These are phyloP conservation scores for Malus hybrid DNA, from an alignment of 331 rosid genomes.

Conservation along the genomic window DNA sequence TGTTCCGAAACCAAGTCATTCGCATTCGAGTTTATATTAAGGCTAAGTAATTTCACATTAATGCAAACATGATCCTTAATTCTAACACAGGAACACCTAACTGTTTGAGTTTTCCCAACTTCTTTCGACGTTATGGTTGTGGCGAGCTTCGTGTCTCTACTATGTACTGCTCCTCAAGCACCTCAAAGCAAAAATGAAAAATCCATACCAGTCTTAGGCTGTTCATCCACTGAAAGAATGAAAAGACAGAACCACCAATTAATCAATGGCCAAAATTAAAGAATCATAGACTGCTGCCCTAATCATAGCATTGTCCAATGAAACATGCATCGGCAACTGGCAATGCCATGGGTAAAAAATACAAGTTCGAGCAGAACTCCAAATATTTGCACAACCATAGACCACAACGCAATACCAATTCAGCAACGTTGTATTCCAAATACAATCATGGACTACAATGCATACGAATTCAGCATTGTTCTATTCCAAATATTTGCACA, in stretches of 20 bases:
- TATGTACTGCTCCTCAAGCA: not conserved
- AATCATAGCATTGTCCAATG: too few species aligned
- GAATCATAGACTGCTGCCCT: not conserved
- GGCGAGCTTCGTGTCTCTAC: not conserved
- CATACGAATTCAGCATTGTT: too few species aligned
- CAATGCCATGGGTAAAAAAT: too few species aligned
- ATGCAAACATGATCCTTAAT: not conserved
- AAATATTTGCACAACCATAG: too few species aligned
- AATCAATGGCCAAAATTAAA: not conserved
- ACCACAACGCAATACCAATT: too few species aligned
- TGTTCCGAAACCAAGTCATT: not conserved
- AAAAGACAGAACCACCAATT: not conserved
- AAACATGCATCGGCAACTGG: too few species aligned
- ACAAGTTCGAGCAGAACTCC: not conserved
- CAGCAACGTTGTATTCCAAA: too few species aligned
- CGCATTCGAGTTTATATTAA: not conserved
- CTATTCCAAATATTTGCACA: not conserved
- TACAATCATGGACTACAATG: too few species aligned
- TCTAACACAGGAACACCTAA: not conserved
- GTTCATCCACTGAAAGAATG: not conserved
- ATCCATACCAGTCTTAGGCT: not conserved
- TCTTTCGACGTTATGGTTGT: not conserved
- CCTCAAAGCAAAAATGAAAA: not conserved
- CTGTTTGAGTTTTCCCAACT: not conserved
- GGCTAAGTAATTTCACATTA: not conserved